These are phyloP conservation scores for Allodekkera sacchari DNA, from an alignment of 805 yeast species.

Conservation along the genomic window DNA sequence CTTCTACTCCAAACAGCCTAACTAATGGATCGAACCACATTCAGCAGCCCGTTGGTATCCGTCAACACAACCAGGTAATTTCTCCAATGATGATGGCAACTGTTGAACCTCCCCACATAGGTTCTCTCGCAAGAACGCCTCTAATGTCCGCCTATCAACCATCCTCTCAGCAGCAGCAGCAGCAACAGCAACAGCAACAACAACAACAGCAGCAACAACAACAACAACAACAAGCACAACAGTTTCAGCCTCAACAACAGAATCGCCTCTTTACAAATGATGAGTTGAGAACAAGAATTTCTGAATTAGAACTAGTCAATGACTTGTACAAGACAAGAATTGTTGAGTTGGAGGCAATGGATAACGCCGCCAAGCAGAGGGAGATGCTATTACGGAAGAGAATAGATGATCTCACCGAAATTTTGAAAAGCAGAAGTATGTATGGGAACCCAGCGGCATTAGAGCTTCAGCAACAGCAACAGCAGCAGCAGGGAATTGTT, in stretches of 20 bases:
- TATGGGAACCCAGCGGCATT: slow-evolving; percentile 2
- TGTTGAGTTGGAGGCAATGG: slow-evolving; percentile 69
- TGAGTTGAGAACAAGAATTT: slow-evolving; percentile 62
- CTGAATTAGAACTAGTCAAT: slow-evolving; percentile 84
- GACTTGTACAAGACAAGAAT: slow-evolving; percentile 81
- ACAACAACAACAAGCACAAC: slow-evolving; percentile 2
- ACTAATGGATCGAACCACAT: not conserved
- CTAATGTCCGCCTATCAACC: not conserved
- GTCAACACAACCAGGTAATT: slow-evolving; percentile 1
- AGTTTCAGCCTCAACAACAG: slow-evolving; percentile 4
- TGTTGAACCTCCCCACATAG: not conserved
- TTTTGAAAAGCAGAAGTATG: slow-evolving; percentile 4
- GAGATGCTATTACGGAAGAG: slow-evolving; percentile 40
- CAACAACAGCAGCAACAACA: slow-evolving; percentile 4
- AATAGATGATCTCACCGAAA: slow-evolving; percentile 32
- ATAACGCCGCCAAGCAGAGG: slow-evolving; percentile 44
- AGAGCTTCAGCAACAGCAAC: slow-evolving; percentile 2
- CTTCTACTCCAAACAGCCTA: not conserved
- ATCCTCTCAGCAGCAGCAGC: not conserved
- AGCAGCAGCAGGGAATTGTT: slow-evolving; percentile 2
- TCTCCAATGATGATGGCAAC: slow-evolving; percentile 2
- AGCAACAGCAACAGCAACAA: slow-evolving; percentile 5
- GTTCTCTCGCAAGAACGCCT: not conserved
- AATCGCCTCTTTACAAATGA: slow-evolving; percentile 10
- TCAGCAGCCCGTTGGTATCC: no score